Conservation (phyloP, 129 eudicot genomes). For the Saussurea involucrata region DNA sequence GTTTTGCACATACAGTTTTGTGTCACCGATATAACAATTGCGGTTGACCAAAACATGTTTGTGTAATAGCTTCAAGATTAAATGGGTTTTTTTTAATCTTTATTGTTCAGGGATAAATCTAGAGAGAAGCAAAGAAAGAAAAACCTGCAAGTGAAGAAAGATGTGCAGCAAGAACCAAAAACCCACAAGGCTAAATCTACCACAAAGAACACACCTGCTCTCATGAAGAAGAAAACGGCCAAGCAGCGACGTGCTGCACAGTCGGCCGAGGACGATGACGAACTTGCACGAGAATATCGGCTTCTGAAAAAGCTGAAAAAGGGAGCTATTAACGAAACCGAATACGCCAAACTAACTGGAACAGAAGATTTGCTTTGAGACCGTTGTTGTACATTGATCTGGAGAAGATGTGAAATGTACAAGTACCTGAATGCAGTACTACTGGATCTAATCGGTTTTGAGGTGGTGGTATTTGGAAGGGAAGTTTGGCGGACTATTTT, state of each 20-base stretch:
- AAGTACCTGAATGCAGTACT: background rate
- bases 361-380: conserved; percentile 71
- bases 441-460: background rate
- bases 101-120: conserved; percentile 65
- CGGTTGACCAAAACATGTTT: background rate
- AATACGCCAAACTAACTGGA: conserved; percentile 76
- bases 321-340: conserved; percentile 66
- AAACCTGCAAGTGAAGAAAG: conserved; percentile 63
- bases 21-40: background rate
- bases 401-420: conserved; percentile 10
- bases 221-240: conserved; percentile 80
- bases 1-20: background rate
- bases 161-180: conserved; percentile 40
- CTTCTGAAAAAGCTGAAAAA: conserved; percentile 77
- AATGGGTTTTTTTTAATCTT: background rate
- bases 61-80: background rate
- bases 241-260: conserved; percentile 82
- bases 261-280: conserved; percentile 82
- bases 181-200: conserved; percentile 41
- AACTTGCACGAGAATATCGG: conserved; percentile 70
- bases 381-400: conserved; percentile 13
- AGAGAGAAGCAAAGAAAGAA: conserved; percentile 90
- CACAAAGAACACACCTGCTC: conserved; percentile 17
- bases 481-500: background rate
- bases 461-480: conserved; percentile 1